Conservation (phyloP, 768 basidiomycete genomes). For the Cystobasidium tubakii region DNA sequence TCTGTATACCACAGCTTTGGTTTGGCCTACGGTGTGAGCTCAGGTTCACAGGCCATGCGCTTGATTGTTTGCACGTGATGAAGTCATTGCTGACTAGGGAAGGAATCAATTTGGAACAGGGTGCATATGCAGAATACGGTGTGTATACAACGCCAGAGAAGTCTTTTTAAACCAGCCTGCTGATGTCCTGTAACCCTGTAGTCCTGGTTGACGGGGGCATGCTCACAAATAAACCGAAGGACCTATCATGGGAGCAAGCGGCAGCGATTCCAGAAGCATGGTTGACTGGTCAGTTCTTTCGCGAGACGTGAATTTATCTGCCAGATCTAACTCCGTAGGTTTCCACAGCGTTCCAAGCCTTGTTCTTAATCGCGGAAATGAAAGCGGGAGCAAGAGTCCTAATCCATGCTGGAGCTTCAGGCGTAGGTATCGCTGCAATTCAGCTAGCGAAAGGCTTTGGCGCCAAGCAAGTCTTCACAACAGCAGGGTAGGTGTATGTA, state of each 20-base stretch:
- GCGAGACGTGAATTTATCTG: not conserved
- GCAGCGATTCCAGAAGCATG: conserved; percentile 83
- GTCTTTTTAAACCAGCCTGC: not conserved
- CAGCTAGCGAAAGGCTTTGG: conserved; percentile 71
- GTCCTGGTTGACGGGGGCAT: conserved; percentile 62
- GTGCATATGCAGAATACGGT: conserved; percentile 46
- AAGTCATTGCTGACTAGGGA: not conserved
- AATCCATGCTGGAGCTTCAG: conserved; percentile 76
- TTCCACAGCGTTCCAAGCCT: conserved; percentile 49
- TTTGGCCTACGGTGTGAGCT: conserved; percentile 40
- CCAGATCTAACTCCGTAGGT: not conserved
- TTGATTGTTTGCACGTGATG: too few species aligned
- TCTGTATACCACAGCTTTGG: conserved; percentile 46
- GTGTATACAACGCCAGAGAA: not conserved
- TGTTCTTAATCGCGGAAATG: conserved; percentile 64
- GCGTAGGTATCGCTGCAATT: conserved; percentile 58
- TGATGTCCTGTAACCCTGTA: not conserved
- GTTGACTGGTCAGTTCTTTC: conserved; percentile 61
- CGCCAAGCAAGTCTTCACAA: conserved; percentile 69
- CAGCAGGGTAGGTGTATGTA: conserved; percentile 72
- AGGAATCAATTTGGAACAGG: conserved; percentile 9
- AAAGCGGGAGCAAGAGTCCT: conserved; percentile 68
- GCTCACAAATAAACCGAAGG: conserved; percentile 65
- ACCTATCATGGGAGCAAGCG: conserved; percentile 74
- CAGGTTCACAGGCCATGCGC: too few species aligned